These are phyloP conservation scores for Wallacemonas sp. DNA, from an alignment of 208 protist species.

Conservation along the genomic window DNA sequence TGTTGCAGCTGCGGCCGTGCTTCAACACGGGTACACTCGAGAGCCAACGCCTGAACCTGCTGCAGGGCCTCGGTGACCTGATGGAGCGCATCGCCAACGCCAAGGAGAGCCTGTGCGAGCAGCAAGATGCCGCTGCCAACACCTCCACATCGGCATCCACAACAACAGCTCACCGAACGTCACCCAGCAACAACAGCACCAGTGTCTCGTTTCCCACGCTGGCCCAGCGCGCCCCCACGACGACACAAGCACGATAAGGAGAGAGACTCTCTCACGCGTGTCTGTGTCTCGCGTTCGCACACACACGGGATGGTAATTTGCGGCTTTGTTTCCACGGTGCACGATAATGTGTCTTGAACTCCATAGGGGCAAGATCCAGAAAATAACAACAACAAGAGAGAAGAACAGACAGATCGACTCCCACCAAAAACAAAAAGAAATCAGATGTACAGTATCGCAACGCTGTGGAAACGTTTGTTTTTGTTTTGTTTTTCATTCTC, in stretches of 20 bases:
- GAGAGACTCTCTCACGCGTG: background rate
- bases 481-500: slow-evolving; percentile 13
- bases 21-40: slow-evolving; percentile 55
- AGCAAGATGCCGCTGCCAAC: background rate
- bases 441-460: no score
- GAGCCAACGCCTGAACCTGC: slow-evolving; percentile 38
- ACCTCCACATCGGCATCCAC: background rate
- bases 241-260: background rate
- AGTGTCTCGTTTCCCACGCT: background rate
- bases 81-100: slow-evolving; percentile 16
- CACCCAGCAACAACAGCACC: background rate
- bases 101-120: slow-evolving; percentile 21
- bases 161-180: no score
- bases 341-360: no score
- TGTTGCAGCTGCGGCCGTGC: slow-evolving; percentile 23
- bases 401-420: no score
- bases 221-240: background rate
- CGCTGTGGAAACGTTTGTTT: background rate
- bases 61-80: slow-evolving; percentile 25
- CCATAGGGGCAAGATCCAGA: no score
- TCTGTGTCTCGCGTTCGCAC: background rate
- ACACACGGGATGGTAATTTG: no score
- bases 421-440: no score
- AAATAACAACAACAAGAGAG: no score
- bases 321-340: no score